Evolutionary conservation across 176 grass and related monocot species (phyloP).

Genomic region (Raddia distichophylla): DNA sequence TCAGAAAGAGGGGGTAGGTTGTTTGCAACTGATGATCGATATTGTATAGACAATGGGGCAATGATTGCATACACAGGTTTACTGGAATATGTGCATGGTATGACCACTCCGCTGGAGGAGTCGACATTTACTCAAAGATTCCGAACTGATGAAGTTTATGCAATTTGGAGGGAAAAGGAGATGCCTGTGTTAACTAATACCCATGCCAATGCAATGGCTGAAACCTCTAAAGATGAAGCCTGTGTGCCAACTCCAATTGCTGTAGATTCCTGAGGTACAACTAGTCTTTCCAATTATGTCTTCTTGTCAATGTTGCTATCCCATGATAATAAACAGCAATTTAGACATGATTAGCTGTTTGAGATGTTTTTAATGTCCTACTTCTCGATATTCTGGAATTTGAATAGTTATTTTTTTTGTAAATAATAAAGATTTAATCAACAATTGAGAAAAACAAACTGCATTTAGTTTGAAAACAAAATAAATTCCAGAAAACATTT

Average conservation of each 20-base stretch:
- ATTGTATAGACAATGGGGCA: constrained; percentile 92
- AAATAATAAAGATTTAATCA: no score
- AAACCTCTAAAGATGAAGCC: constrained; percentile 44
- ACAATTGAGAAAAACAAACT: no score
- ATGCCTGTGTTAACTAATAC: constrained; percentile 38
- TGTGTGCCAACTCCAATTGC: constrained; percentile 30
- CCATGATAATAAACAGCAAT: neutral
- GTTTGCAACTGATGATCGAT: constrained; percentile 93
- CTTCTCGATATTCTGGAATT: no score
- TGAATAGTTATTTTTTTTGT: no score
- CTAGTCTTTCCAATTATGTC: constrained; percentile 18
- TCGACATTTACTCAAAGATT: constrained; percentile 94
- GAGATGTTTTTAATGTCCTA: neutral
- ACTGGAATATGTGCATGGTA: constrained; percentile 69
- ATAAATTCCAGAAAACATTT: no score
- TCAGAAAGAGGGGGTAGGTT: constrained; percentile 77
- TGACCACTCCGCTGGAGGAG: constrained; percentile 73
- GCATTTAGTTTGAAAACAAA: no score
- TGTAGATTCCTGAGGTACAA: constrained; percentile 70
- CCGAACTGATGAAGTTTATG: constrained; percentile 89
- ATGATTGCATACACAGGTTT: constrained; percentile 98
- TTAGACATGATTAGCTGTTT: constrained; percentile 6
- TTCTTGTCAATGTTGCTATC: neutral
- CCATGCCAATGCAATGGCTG: constrained; percentile 40
- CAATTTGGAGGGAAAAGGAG: constrained; percentile 92